Conservation (phyloP, 805 yeast species). For the Monosporozyma servazzii region DNA sequence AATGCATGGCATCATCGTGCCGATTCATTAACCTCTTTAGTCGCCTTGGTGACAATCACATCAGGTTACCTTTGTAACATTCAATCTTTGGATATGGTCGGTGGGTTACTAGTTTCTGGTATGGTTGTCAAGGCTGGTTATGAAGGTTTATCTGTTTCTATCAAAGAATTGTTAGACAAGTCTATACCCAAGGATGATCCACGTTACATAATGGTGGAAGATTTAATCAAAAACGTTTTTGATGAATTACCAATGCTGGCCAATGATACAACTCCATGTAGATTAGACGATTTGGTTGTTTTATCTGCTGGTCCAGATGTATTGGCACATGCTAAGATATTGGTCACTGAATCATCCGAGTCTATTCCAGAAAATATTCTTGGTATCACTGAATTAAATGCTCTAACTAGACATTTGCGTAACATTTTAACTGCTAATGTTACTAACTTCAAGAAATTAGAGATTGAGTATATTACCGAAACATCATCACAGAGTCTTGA, state of each 20-base stretch:
- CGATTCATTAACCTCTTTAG: conserved; percentile 82
- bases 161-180: conserved; percentile 67
- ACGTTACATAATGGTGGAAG: conserved; percentile 35
- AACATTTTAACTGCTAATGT: conserved; percentile 29
- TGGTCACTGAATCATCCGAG: conserved; percentile 9
- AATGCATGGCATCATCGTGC: conserved; percentile 98
- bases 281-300: conserved; percentile 35
- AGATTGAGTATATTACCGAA: conserved; percentile 28
- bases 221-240: conserved; percentile 28
- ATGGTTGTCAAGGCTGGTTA: conserved; percentile 77
- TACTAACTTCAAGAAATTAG: conserved; percentile 36
- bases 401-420: conserved; percentile 29
- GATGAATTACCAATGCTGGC: conserved; percentile 28
- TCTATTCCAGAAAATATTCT: conserved; percentile 13
- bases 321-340: conserved; percentile 27
- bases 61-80: conserved; percentile 69
- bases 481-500: conserved; percentile 1
- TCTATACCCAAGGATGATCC: conserved; percentile 44
- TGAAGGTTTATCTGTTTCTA: conserved; percentile 56
- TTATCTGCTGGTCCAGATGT: conserved; percentile 49
- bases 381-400: conserved; percentile 32
- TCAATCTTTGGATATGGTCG: conserved; percentile 81
- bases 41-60: conserved; percentile 77
- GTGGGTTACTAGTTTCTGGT: conserved; percentile 75
- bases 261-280: conserved; percentile 28